phyloP scores from a whole-genome alignment of 1,284 basidiomycete genomes.

The Anthracocystis panici-leucophaei region DNA sequence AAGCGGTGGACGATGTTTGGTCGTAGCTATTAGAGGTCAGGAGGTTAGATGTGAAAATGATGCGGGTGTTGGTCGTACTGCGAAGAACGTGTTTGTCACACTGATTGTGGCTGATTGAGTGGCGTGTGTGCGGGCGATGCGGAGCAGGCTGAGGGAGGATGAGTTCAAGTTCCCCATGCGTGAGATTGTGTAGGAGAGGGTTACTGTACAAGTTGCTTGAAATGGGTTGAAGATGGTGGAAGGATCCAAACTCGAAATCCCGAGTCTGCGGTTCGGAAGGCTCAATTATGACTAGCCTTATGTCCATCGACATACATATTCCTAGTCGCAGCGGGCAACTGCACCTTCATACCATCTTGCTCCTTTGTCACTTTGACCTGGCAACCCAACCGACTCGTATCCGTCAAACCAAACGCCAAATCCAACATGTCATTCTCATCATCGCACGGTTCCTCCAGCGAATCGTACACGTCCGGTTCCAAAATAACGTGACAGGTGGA shows the following conservation, averaged over 20 bases:
- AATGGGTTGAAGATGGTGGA: background rate
- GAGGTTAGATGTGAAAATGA: background rate
- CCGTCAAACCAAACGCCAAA: conserved; percentile 95
- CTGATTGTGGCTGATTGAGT: background rate
- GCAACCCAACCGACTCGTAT: conserved; percentile 77
- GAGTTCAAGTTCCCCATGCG: too few relatives aligned
- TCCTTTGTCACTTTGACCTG: conserved; percentile 87
- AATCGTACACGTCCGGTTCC: conserved; percentile 83
- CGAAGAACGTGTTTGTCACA: background rate
- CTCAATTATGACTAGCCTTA: conserved; percentile 49
- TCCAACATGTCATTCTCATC: conserved; percentile 95
- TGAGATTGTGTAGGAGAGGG: too few relatives aligned
- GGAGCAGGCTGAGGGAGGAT: too few relatives aligned
- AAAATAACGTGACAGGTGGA: conserved; percentile 98
- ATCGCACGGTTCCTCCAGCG: conserved; percentile 89
- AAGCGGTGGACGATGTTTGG: conserved; percentile 70
- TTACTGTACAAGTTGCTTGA: too few relatives aligned
- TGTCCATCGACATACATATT: conserved; percentile 93
- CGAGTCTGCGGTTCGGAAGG: too few relatives aligned
- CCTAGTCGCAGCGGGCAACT: conserved; percentile 88
- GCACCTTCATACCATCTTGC: conserved; percentile 87
- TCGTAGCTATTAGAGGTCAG: conserved; percentile 55
- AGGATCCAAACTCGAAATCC: background rate
- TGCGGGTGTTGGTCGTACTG: background rate
- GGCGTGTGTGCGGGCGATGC: too few relatives aligned